Evolutionary conservation across 192 early-diverging fungal species (phyloP).

Genomic region (Entomortierella parvispora): DNA sequence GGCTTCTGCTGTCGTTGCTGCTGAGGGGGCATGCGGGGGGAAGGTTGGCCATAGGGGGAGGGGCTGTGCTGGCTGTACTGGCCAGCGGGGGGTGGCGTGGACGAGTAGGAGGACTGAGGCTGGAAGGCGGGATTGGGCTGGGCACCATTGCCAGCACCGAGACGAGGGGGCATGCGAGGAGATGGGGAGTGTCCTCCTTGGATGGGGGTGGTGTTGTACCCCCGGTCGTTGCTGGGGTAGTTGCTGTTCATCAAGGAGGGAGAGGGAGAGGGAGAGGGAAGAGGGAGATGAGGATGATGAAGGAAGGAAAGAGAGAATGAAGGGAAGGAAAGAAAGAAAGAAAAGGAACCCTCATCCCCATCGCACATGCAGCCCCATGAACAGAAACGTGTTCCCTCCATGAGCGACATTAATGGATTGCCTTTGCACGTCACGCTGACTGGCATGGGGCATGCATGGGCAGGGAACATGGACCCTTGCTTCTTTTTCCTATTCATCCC

Average conservation of each 20-base stretch:
- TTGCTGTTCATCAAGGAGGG: conserved; percentile 16
- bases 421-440: too few species aligned
- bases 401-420: too few species aligned
- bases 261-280: not conserved
- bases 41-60: conserved; percentile 30
- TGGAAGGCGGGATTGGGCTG: conserved; percentile 19
- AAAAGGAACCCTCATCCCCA: not conserved
- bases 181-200: not conserved
- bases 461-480: too few species aligned
- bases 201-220: conserved; percentile 30
- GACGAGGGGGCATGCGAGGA: conserved; percentile 30
- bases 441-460: too few species aligned
- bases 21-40: conserved; percentile 11
- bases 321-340: not conserved
- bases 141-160: too few species aligned
- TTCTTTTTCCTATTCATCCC: too few species aligned
- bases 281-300: not conserved
- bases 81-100: not conserved
- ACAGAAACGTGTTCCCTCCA: too few species aligned
- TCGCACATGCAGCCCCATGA: too few species aligned
- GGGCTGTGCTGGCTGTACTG: conserved; percentile 11
- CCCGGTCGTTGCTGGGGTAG: conserved; percentile 31
- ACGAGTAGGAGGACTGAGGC: conserved; percentile 10
- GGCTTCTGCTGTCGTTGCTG: conserved; percentile 15
- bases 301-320: not conserved